Evolutionary conservation across 768 basidiomycete genomes (phyloP), one percentile per base, ranked within the genome.

Genomic region (Pleurotus citrinopileatus): DNA sequence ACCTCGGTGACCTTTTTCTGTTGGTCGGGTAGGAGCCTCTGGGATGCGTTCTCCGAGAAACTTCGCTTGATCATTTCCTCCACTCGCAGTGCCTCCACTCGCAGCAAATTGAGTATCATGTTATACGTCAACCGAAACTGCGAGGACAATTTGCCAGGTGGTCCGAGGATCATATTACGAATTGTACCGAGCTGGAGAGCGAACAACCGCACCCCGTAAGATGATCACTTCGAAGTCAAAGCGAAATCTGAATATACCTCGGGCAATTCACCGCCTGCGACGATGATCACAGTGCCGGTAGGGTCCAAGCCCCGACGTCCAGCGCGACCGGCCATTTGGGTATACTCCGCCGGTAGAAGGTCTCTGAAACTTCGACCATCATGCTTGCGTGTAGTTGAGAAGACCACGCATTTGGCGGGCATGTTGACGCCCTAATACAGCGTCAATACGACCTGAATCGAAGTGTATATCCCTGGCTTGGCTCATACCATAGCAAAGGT

Each of bases 11-110:
- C 90, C 65, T 87, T 82, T 66, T 88, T 86, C 68, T 98, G 94
- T 57, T 98, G 92, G 52, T 96, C 94, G 3, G 97, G 97, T 26
- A 98, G 73, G 40, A 98, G 73, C 34, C 87, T 79, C 64, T 99
- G 97, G 0, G 97, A 89, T 1, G 94, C 87, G 65, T 98, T 98
- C 73, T 99, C 97, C 15, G 97, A 98, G 70, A 99, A 99, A 67
- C 92, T 94, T 34, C 97, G 81, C 69, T 98, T 98, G 66, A 99
- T 98, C 97, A 99, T 99, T 70, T 99, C 97, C 65, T 99, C 97
- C 15, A 98, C 96, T 55, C 86, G 79, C 43, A 99, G 76, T 0
- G 97, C 95, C 65, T 99, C 97, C 8, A 99, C 97, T 17, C 97
- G 86, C 8, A 99, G 79, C 34, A 99, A 73, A 65, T 99, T 99